Percentiles rank a stretch among this genome's conserved stretches.
phyloP scores from a whole-genome alignment of 2,329 filamentous ascomycete species.

The Mycosphaerella sp. region DNA sequence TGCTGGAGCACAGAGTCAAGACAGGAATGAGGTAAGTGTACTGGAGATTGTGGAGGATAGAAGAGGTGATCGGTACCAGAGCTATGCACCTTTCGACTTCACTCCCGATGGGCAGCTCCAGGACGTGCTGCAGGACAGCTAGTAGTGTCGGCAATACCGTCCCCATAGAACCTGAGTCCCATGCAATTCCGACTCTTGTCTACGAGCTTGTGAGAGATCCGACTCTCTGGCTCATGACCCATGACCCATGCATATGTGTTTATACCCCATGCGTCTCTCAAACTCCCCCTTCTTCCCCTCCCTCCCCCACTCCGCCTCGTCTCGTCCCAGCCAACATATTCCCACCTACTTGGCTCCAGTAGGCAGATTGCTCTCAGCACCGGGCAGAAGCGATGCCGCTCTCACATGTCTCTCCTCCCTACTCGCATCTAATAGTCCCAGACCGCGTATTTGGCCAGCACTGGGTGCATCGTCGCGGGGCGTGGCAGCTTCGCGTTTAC shows the following conservation, averaged over 20 bases:
- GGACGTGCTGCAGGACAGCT: constrained; percentile 4
- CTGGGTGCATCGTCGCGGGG: constrained; percentile 74
- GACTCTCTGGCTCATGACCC: background rate
- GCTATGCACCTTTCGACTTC: constrained; percentile 33
- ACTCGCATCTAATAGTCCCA: constrained; percentile 71
- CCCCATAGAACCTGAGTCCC: background rate
- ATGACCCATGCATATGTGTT: background rate
- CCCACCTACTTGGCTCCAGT: constrained; percentile 12
- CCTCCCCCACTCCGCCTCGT: background rate
- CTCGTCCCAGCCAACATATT: background rate
- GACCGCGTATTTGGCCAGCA: constrained; percentile 76
- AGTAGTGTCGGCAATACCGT: background rate
- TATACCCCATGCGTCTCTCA: too few relatives aligned
- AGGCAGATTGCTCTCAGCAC: constrained; percentile 24
- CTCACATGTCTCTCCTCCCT: constrained; percentile 62
- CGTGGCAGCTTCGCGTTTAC: constrained; percentile 68
- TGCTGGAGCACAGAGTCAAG: constrained; percentile 8
- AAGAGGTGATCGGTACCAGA: constrained; percentile 33
- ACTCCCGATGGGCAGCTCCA: constrained; percentile 18
- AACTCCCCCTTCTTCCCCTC: background rate
- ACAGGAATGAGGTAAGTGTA: constrained; percentile 31
- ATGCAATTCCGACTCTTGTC: background rate
- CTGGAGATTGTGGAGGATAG: constrained; percentile 42
- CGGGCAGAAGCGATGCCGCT: constrained; percentile 39
- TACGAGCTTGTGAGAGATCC: background rate